These are phyloP conservation scores for Termitomyces sp. DNA, from an alignment of 768 basidiomycete species.

Conservation along the genomic window DNA sequence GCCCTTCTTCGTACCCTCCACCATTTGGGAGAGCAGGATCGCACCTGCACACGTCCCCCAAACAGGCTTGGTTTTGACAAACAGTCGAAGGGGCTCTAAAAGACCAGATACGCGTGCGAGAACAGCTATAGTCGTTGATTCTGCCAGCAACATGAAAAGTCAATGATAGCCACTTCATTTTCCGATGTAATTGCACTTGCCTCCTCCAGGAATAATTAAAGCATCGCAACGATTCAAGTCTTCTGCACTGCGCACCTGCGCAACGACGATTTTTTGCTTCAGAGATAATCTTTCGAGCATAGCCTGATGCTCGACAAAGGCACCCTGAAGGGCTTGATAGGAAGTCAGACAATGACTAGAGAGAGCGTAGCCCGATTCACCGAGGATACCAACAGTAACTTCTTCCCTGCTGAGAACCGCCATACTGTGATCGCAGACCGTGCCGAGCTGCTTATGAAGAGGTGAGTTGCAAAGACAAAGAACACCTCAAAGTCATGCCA, in stretches of 20 bases:
- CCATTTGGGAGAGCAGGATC: constrained; percentile 72
- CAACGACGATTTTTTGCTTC: constrained; percentile 36
- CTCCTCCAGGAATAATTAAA: constrained; percentile 91
- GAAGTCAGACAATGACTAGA: not conserved
- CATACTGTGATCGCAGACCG: constrained; percentile 5
- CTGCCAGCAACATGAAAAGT: constrained; percentile 27
- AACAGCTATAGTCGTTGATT: constrained; percentile 89
- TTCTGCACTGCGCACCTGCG: constrained; percentile 66
- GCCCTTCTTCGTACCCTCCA: constrained; percentile 76
- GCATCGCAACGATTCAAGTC: constrained; percentile 77
- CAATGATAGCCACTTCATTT: not conserved
- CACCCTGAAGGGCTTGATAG: constrained; percentile 79
- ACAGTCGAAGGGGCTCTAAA: constrained; percentile 71
- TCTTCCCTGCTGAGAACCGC: constrained; percentile 6
- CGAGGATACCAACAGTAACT: constrained; percentile 45
- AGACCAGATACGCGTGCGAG: constrained; percentile 70
- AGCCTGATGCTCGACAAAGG: constrained; percentile 81
- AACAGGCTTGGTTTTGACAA: constrained; percentile 66
- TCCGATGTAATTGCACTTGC: constrained; percentile 26
- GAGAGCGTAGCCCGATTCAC: constrained; percentile 22
- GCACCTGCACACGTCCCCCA: constrained; percentile 98
- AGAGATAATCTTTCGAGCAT: constrained; percentile 55
- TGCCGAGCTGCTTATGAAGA: not conserved
- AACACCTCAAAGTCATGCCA: not conserved
- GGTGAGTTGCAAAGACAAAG: not conserved